Evolutionary conservation across 2,329 filamentous ascomycete species (phyloP).

Genomic region (Colletotrichum abscissum): DNA sequence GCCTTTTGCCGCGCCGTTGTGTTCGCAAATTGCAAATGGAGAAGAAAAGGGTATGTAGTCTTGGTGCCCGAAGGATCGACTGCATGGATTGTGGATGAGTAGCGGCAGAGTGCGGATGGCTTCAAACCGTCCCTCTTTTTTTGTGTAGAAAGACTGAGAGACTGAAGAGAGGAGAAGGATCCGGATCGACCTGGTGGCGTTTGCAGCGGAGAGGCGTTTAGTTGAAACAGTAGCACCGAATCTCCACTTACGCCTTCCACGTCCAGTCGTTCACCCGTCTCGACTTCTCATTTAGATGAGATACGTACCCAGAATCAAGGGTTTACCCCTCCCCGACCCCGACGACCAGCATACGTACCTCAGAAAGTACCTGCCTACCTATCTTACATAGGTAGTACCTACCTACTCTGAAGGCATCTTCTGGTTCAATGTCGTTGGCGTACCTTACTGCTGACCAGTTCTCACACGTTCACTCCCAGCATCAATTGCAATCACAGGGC

Average conservation of each 20-base stretch:
- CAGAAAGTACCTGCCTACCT: not conserved
- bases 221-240: constrained; percentile 33
- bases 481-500: not conserved
- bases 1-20: not conserved
- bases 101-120: constrained; percentile 7
- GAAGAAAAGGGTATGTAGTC: not conserved
- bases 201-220: constrained; percentile 28
- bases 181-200: constrained; percentile 30
- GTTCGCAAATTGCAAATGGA: not conserved
- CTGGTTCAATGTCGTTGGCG: not conserved
- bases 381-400: no score
- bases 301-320: not conserved
- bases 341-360: not conserved
- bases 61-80: constrained; percentile 26
- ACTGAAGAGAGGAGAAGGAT: constrained; percentile 19
- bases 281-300: constrained; percentile 24
- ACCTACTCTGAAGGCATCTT: not conserved
- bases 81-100: constrained; percentile 28
- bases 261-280: not conserved
- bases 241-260: constrained; percentile 3
- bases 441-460: no score
- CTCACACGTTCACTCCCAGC: not conserved
- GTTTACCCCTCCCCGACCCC: not conserved
- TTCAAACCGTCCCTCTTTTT: not conserved
- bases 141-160: not conserved